Evolutionary conservation across 306 rosid genomes (phyloP), one percentile per base, ranked within the genome.

Genomic region (Quercus wislizeni): DNA sequence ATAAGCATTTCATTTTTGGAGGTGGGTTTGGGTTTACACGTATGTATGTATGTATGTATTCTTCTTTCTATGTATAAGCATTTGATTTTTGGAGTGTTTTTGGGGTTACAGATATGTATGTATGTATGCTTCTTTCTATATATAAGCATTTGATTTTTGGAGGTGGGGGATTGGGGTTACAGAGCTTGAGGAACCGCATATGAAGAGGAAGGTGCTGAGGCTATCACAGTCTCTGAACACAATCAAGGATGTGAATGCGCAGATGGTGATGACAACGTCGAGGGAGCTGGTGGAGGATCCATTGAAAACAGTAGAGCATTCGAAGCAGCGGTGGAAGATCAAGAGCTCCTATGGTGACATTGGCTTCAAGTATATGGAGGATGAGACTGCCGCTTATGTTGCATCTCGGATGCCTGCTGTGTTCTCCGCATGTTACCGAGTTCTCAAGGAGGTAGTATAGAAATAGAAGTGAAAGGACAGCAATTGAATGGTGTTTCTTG

Each of bases 331-430:
- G 55, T 96, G 99, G 98, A 96, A 96, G 92, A 90, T 96, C 76
- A 86, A 82, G 85, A 93, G 96, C 87, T 83, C 91, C 70, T 96
- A 93, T 56, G 98, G 99, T 3, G 99, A 96, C 82, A 93, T 90
- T 25, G 99, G 99, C 19, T 90, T 96, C 30, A 81, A 82, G 9
- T 91, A 91, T 55, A 83, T 87, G 75, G 94, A 90, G 61, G 94
- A 89, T 6, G 96, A 96, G 90, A 90, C 98, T 30, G 72, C 77
- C 70, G 98, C 99, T 74, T 96, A 96, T 78, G 96, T 91, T 11
- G 98, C 99, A 61, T 90, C 98, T 25, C 89, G 99, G 23, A 95
- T 95, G 98, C 99, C 99, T 71, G 97, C 99, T 27, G 97, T 95
- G 38, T 95, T 88, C 90, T 95, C 98, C 82, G 93, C 99, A 27